phyloP scores from a whole-genome alignment of 371 early-diverging fungal species.

The Mucor mucedo region DNA sequence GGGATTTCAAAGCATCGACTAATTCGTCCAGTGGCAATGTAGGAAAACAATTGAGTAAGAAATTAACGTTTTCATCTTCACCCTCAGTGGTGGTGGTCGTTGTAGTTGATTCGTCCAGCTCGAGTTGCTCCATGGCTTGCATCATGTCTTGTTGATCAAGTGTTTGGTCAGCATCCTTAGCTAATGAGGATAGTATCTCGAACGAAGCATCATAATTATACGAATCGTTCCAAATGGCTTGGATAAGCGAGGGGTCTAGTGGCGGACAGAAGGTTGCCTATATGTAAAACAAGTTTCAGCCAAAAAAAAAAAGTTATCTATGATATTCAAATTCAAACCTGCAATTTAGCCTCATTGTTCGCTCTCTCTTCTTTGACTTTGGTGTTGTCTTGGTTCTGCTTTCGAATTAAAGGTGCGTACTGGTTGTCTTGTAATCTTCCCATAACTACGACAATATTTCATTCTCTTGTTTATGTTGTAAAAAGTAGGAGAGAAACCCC shows the following conservation, averaged over 20 bases:
- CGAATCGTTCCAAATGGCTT: conserved; percentile 37
- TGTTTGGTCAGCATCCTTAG: conserved; percentile 29
- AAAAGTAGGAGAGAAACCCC: neutral
- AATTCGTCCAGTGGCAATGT: conserved; percentile 22
- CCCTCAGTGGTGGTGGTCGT: neutral
- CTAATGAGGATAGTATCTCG: conserved; percentile 24
- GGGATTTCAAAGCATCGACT: conserved; percentile 19
- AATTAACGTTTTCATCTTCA: conserved; percentile 38
- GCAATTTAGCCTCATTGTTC: conserved; percentile 19
- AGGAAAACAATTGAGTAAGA: conserved; percentile 47
- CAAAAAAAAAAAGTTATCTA: neutral
- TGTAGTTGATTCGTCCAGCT: conserved; percentile 17
- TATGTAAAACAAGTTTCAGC: neutral
- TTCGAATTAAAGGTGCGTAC: conserved; percentile 8
- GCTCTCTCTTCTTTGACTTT: conserved; percentile 14
- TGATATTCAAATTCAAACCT: conserved; percentile 4
- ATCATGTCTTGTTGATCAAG: conserved; percentile 15
- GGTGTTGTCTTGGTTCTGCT: neutral
- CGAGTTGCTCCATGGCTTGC: neutral
- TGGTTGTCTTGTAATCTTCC: conserved; percentile 34
- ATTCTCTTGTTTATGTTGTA: conserved; percentile 3
- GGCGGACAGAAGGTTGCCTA: conserved; percentile 35
- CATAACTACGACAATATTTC: conserved; percentile 22
- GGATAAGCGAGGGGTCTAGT: conserved; percentile 33
- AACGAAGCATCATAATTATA: conserved; percentile 23